Percentiles rank a stretch among this genome's conserved stretches.
phyloP scores from a whole-genome alignment of 2,329 filamentous ascomycete genomes.

The Fusarium acutatum region DNA sequence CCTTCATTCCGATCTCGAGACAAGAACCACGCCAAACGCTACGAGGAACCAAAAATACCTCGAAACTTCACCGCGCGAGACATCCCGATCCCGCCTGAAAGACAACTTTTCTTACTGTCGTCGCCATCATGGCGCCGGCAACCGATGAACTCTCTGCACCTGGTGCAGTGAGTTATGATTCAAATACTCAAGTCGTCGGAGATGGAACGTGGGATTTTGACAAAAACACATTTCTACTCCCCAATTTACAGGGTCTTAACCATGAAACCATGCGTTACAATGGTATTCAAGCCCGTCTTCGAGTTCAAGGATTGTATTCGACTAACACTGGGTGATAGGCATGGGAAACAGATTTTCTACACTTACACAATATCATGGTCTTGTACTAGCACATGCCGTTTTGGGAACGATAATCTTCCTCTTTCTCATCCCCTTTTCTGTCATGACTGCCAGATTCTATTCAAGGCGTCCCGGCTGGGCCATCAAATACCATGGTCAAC shows the following conservation, averaged over 20 bases:
- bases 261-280: conserved; percentile 87
- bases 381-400: conserved; percentile 77
- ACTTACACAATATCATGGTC: conserved; percentile 72
- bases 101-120: conserved; percentile 41
- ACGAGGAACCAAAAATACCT: background rate
- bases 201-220: conserved; percentile 86
- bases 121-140: conserved; percentile 68
- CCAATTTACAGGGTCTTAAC: conserved; percentile 78
- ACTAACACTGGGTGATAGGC: conserved; percentile 57
- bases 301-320: background rate
- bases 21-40: background rate
- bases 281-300: conserved; percentile 58
- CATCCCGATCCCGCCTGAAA: conserved; percentile 32
- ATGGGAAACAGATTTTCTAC: conserved; percentile 84
- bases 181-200: conserved; percentile 77
- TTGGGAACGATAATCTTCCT: conserved; percentile 79
- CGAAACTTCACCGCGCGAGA: conserved; percentile 3
- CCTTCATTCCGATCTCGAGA: conserved; percentile 25
- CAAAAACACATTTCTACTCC: conserved; percentile 80
- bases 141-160: conserved; percentile 71
- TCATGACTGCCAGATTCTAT: conserved; percentile 78
- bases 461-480: conserved; percentile 67
- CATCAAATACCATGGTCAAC: conserved; percentile 75
- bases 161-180: conserved; percentile 77
- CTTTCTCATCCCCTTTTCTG: conserved; percentile 75